Conservation (phyloP, 2,329 filamentous ascomycete species). For the Cadophora malorum region DNA sequence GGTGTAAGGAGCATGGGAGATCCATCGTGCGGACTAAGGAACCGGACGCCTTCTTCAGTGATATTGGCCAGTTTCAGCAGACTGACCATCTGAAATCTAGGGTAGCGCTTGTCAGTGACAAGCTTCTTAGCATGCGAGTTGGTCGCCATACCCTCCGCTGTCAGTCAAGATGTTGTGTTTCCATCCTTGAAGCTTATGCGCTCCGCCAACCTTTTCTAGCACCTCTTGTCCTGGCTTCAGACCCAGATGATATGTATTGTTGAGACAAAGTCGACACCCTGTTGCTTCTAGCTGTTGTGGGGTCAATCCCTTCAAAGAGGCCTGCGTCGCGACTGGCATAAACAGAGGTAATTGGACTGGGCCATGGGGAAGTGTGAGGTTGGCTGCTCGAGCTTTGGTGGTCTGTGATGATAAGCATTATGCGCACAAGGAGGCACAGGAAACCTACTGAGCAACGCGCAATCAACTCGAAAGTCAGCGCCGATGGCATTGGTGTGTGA, state of each 20-base stretch:
- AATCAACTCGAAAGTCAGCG: slow-evolving; percentile 79
- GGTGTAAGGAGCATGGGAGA: slow-evolving; percentile 96
- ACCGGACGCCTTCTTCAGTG: slow-evolving; percentile 92
- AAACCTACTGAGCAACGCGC: slow-evolving; percentile 78
- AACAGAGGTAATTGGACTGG: slow-evolving; percentile 90
- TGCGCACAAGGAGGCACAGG: slow-evolving; percentile 21
- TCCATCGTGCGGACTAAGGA: slow-evolving; percentile 95
- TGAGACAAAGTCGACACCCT: slow-evolving; percentile 87
- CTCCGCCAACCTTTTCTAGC: slow-evolving; percentile 85
- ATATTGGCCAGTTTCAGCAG: slow-evolving; percentile 90
- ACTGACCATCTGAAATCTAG: slow-evolving; percentile 98
- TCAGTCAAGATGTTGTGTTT: slow-evolving; percentile 91
- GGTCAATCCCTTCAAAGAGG: slow-evolving; percentile 91
- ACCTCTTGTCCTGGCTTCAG: slow-evolving; percentile 93
- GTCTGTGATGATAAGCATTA: slow-evolving; percentile 61
- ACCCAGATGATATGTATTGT: slow-evolving; percentile 97
- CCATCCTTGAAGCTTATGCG: slow-evolving; percentile 95
- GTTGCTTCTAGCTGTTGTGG: slow-evolving; percentile 91
- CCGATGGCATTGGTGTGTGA: slow-evolving; percentile 57
- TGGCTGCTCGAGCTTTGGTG: slow-evolving; percentile 90
- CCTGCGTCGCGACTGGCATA: slow-evolving; percentile 98
- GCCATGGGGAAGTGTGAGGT: slow-evolving; percentile 88
- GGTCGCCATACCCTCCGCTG: slow-evolving; percentile 65
- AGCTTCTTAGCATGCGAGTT: slow-evolving; percentile 39
- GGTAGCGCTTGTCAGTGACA: slow-evolving; percentile 33